phyloP scores from a whole-genome alignment of 2,329 filamentous ascomycete species.

The Sclerotinia minor region DNA sequence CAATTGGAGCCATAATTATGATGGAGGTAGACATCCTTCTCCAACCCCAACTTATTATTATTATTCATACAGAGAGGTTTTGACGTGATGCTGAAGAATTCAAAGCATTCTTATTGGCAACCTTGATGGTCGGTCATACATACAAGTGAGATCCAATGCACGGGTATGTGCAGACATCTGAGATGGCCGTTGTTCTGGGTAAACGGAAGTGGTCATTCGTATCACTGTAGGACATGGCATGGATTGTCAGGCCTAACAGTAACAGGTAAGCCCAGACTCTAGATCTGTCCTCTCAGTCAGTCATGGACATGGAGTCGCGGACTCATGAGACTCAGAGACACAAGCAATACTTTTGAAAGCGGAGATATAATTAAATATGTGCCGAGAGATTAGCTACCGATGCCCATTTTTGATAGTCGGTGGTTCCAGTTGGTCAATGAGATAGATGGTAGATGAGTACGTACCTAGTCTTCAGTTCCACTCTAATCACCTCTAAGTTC shows the following conservation, averaged over 20 bases:
- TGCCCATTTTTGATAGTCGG: background rate
- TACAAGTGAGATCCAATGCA: constrained; percentile 16
- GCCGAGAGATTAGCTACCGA: background rate
- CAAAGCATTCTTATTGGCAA: background rate
- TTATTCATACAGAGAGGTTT: background rate
- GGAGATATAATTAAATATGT: background rate
- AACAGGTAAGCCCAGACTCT: background rate
- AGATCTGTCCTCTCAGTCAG: background rate
- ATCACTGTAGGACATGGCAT: background rate
- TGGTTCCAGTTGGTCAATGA: background rate
- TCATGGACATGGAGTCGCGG: background rate
- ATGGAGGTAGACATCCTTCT: background rate
- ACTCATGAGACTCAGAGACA: background rate
- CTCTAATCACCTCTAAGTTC: background rate
- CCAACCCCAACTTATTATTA: background rate
- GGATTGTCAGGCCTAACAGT: background rate
- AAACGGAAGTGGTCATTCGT: background rate
- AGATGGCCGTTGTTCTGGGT: constrained; percentile 15
- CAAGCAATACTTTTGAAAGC: background rate
- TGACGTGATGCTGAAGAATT: background rate
- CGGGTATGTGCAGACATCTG: constrained; percentile 15
- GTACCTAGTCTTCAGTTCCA: background rate
- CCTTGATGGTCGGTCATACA: background rate
- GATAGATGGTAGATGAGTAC: background rate
- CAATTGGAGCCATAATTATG: constrained; percentile 1